Evolutionary conservation across 768 basidiomycete species (phyloP), one percentile per base, ranked within the genome.

Genomic region (Rossbeevera mucosa): DNA sequence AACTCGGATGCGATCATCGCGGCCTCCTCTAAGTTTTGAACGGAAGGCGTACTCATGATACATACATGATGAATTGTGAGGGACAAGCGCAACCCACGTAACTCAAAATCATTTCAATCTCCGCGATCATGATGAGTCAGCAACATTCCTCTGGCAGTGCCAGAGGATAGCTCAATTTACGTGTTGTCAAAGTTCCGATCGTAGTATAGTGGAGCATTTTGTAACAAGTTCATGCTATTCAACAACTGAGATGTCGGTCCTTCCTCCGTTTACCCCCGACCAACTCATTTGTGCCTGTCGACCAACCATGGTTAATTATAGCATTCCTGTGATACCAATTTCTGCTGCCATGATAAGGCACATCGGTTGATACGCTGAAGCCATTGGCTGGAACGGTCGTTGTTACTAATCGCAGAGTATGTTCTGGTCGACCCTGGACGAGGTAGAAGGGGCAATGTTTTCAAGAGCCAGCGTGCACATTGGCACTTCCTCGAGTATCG

Each of bases 1-100:
- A 73, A 79, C 54, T 79, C 78, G 20, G 77, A 71, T 21, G 79
- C 75, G 40, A 80, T 71, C 14, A 67, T 58, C 5, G 77, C 76
- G 13, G 79, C 78, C 47, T 79, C 78, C 60, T 79, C 78, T 55
- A 78, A 64, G 51, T 69, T 73, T 31, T 69, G 68, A 26, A 69
- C 62, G 0, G 69, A 69, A 2, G 68, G 67, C 0, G 65, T 64
- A 38, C 59, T 69, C 69, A 71, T 60, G 18, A 71, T 59, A n/a
- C n/a, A n/a, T n/a, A n/a, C 33, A 36, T 18, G 7, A 36, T 36
- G n/a, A 45, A 38, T 2, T 14, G 53, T 48, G 33, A 43, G 29
- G 20, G 40, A 49, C 50, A 43, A 43, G 46, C 11, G 25, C 13
- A 25, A 30, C 36, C 43, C 11, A 18, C 7, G 36, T 18, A 63